Evolutionary conservation across 106 monocot species (phyloP).

Genomic region (Iris macrosiphon): DNA sequence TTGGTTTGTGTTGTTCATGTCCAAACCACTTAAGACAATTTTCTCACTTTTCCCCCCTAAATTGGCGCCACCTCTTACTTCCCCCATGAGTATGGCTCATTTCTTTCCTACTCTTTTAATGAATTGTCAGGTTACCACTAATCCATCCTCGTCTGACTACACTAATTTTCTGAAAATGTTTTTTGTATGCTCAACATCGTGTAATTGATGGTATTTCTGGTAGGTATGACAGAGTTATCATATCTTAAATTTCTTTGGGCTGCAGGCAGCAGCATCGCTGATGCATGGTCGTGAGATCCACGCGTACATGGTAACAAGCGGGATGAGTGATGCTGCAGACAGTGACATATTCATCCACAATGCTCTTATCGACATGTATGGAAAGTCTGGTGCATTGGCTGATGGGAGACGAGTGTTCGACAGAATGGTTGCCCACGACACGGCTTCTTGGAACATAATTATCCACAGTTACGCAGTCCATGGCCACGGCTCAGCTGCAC

Average conservation of each 20-base stretch:
- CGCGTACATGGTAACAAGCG: conserved; percentile 31
- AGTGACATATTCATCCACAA: conserved; percentile 48
- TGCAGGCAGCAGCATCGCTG: conserved; percentile 31
- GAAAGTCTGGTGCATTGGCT: conserved; percentile 37
- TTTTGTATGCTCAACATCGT: no score
- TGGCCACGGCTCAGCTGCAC: conserved; percentile 34
- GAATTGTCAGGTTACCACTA: no score
- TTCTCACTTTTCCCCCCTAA: no score
- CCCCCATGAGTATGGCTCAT: no score
- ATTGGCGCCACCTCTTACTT: no score
- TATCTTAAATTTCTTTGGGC: neutral
- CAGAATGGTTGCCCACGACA: conserved; percentile 24
- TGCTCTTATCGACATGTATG: conserved; percentile 82
- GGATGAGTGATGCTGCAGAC: conserved; percentile 18
- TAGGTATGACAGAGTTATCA: no score
- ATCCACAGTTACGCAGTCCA: conserved; percentile 61
- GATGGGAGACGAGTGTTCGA: conserved; percentile 36
- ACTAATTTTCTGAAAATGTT: no score
- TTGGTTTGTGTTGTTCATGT: no score
- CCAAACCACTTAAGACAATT: no score
- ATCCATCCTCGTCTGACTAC: no score
- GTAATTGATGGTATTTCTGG: no score
- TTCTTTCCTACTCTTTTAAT: no score
- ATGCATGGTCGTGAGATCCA: conserved; percentile 53
- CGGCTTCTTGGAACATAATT: conserved; percentile 80